These are phyloP conservation scores for Coemansia sp. DNA, from an alignment of 192 early-diverging fungal genomes.

Conservation along the genomic window DNA sequence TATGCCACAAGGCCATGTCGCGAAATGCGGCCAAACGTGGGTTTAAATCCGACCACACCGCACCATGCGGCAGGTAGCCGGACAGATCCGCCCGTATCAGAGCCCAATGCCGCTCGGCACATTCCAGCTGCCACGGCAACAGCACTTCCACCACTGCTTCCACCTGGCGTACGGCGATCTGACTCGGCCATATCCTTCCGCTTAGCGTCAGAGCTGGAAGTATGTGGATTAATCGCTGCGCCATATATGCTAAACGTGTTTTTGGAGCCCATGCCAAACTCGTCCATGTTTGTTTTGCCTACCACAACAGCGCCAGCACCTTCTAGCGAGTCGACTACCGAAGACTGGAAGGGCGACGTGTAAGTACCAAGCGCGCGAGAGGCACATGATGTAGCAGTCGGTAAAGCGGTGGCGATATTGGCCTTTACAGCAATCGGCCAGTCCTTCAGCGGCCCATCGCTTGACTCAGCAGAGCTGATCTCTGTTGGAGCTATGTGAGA, in stretches of 20 bases:
- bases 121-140: slow-evolving; percentile 84
- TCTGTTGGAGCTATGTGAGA: not conserved
- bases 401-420: slow-evolving; percentile 73
- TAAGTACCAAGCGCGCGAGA: slow-evolving; percentile 70
- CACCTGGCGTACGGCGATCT: slow-evolving; percentile 63
- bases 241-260: slow-evolving; percentile 43
- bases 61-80: slow-evolving; percentile 92
- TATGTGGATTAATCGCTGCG: slow-evolving; percentile 28
- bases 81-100: slow-evolving; percentile 96
- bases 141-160: slow-evolving; percentile 91
- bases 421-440: slow-evolving; percentile 77
- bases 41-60: slow-evolving; percentile 92
- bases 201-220: not conserved
- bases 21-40: slow-evolving; percentile 86
- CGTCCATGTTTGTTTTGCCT: slow-evolving; percentile 92
- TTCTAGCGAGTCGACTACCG: slow-evolving; percentile 65
- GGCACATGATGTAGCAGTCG: slow-evolving; percentile 72
- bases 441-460: slow-evolving; percentile 60
- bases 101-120: slow-evolving; percentile 83
- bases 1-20: slow-evolving; percentile 84
- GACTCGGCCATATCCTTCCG: not conserved
- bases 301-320: slow-evolving; percentile 68
- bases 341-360: slow-evolving; percentile 58
- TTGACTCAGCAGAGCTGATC: not conserved
- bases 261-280: slow-evolving; percentile 92